Percentiles rank a stretch among this genome's conserved stretches.
Evolutionary conservation across 352 stramenopile species (phyloP).

Genomic region (Pythium monospermum): DNA sequence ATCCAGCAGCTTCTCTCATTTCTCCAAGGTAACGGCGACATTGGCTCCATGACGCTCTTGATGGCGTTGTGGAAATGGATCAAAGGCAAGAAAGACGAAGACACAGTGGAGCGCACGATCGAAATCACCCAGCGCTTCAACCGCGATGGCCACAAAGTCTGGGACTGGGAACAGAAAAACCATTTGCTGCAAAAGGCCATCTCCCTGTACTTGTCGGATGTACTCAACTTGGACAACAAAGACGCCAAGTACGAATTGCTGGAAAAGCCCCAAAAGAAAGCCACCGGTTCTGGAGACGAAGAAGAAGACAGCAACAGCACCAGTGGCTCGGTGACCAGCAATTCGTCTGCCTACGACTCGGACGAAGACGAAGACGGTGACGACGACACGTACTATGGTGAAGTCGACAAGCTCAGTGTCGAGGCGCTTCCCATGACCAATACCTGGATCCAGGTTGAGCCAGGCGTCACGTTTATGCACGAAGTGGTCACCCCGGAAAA

Average conservation of each 20-base stretch:
- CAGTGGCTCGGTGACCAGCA: slow-evolving; percentile 21
- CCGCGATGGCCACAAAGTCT: slow-evolving; percentile 26
- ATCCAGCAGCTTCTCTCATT: slow-evolving; percentile 9
- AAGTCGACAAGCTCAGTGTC: slow-evolving; percentile 32
- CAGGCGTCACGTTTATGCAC: slow-evolving; percentile 31
- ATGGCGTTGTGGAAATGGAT: neutral
- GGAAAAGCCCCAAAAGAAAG: slow-evolving; percentile 18
- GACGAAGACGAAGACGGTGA: slow-evolving; percentile 18
- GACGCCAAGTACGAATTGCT: slow-evolving; percentile 30
- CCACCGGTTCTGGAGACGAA: slow-evolving; percentile 10
- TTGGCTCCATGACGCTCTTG: neutral
- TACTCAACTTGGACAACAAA: slow-evolving; percentile 26
- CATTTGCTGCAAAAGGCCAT: slow-evolving; percentile 35
- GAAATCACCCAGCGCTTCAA: slow-evolving; percentile 29
- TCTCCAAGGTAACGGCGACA: slow-evolving; percentile 6
- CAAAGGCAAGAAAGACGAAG: neutral
- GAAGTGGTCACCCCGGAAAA: slow-evolving; percentile 21
- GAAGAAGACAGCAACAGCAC: slow-evolving; percentile 3
- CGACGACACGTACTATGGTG: slow-evolving; percentile 22
- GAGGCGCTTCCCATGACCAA: slow-evolving; percentile 30
- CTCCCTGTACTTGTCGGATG: slow-evolving; percentile 25
- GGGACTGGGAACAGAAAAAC: slow-evolving; percentile 32
- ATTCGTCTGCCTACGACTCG: slow-evolving; percentile 12
- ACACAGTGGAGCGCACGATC: slow-evolving; percentile 23
- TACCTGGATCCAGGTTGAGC: slow-evolving; percentile 33